Percentiles rank a stretch among this genome's conserved stretches.
phyloP scores from a whole-genome alignment of 2,329 filamentous ascomycete species.

The Aspergillus ochraceoroseus region DNA sequence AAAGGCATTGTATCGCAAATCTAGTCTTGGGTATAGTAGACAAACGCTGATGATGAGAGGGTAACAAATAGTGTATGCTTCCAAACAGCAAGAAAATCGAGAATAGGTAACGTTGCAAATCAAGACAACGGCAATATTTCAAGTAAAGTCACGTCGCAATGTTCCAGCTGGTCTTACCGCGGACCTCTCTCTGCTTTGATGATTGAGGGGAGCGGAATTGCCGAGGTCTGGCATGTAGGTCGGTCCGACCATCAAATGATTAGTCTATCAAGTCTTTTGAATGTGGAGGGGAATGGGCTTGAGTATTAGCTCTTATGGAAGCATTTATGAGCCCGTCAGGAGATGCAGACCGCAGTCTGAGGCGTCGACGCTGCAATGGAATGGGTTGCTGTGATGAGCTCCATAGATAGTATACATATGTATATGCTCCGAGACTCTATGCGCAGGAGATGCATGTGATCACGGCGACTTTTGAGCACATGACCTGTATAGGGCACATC shows the following conservation, averaged over 20 bases:
- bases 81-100: neutral
- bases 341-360: no score
- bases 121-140: slow-evolving; percentile 7
- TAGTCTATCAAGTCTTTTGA: slow-evolving; percentile 1
- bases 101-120: neutral
- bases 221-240: slow-evolving; percentile 27
- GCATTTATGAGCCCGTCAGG: no score
- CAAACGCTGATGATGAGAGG: neutral
- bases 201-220: slow-evolving; percentile 28
- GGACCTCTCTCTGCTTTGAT: slow-evolving; percentile 21
- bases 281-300: neutral
- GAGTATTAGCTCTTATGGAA: no score
- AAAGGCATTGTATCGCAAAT: slow-evolving; percentile 52
- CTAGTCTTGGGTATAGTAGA: neutral
- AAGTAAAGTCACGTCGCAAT: neutral
- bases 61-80: no score
- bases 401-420: no score
- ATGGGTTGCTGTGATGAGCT: no score
- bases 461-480: slow-evolving; percentile 8
- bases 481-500: neutral
- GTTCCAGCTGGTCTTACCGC: slow-evolving; percentile 22
- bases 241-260: slow-evolving; percentile 10
- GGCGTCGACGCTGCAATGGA: no score
- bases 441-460: slow-evolving; percentile 12
- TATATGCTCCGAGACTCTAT: no score